These are phyloP conservation scores for Podaxis sp. DNA, from an alignment of 768 basidiomycete species.

Conservation along the genomic window DNA sequence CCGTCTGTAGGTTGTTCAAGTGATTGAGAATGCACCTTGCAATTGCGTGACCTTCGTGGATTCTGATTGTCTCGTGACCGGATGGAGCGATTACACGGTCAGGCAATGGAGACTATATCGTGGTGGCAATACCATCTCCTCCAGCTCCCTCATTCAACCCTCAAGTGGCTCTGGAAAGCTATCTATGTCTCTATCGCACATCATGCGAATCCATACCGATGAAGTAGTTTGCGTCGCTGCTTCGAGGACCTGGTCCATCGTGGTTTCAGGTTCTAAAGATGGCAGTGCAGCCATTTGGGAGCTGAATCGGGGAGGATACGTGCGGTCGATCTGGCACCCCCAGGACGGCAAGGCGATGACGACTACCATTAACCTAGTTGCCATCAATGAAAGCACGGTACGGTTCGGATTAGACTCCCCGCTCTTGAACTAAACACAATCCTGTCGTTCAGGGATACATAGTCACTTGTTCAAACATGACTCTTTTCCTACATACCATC, in stretches of 20 bases:
- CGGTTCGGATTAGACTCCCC: slow-evolving; percentile 18
- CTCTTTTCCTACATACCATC: slow-evolving; percentile 79
- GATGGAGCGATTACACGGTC: slow-evolving; percentile 76
- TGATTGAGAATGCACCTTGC: slow-evolving; percentile 69
- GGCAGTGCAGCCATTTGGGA: slow-evolving; percentile 90
- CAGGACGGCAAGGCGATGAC: slow-evolving; percentile 30
- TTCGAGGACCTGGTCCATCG: slow-evolving; percentile 78
- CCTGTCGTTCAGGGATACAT: slow-evolving; percentile 65
- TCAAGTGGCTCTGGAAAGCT: slow-evolving; percentile 16
- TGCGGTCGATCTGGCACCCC: slow-evolving; percentile 71
- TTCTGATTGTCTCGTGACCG: slow-evolving; percentile 68
- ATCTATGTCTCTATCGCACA: slow-evolving; percentile 48
- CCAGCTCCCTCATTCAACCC: not conserved
- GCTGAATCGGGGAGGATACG: slow-evolving; percentile 77
- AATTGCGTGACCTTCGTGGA: slow-evolving; percentile 80
- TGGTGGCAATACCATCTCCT: slow-evolving; percentile 21
- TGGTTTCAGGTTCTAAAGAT: slow-evolving; percentile 80
- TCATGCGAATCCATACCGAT: slow-evolving; percentile 77
- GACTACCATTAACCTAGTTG: slow-evolving; percentile 56
- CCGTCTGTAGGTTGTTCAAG: slow-evolving; percentile 56
- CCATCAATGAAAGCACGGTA: slow-evolving; percentile 87
- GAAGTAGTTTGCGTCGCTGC: slow-evolving; percentile 65
- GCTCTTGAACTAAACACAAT: not conserved
- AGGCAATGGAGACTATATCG: slow-evolving; percentile 71
- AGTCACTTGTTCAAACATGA: slow-evolving; percentile 71